These are phyloP conservation scores for Zymoseptoria tritici DNA, from an alignment of 2,329 filamentous ascomycete species.

Conservation along the genomic window DNA sequence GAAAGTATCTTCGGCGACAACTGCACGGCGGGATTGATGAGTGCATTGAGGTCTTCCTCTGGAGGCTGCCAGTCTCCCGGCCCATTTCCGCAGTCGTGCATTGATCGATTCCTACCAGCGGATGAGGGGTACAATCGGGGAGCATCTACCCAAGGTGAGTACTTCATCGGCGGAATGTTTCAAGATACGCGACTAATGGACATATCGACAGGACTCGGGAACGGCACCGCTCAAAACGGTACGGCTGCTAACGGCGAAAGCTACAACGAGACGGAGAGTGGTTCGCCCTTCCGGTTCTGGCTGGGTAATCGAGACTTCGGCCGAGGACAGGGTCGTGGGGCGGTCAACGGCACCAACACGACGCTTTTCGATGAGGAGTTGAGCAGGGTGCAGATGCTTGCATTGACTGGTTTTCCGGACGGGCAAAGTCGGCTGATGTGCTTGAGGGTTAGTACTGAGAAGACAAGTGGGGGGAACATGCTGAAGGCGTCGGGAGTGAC, in stretches of 20 bases:
- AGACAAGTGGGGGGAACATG: not conserved
- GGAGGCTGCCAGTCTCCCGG: too few species aligned
- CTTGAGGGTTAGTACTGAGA: not conserved
- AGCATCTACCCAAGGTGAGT: too few species aligned
- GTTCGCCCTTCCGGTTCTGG: not conserved
- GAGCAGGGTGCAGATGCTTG: not conserved
- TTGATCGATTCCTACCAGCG: too few species aligned
- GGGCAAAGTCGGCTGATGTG: not conserved
- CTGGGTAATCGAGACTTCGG: not conserved
- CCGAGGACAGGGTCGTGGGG: too few species aligned
- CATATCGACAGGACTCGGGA: too few species aligned
- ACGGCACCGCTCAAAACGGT: too few species aligned
- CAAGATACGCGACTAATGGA: too few species aligned
- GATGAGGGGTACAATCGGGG: too few species aligned
- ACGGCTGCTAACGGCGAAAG: too few species aligned
- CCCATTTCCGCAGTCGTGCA: too few species aligned
- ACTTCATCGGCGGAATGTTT: too few species aligned
- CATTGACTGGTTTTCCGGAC: not conserved
- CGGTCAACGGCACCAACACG: not conserved
- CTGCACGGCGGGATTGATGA: not conserved
- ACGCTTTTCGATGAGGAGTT: not conserved
- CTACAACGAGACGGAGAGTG: not conserved
- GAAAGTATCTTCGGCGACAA: not conserved
- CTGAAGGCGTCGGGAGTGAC: not conserved
- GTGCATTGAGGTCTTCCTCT: too few species aligned